Evolutionary conservation across 805 yeast genomes (phyloP).

Genomic region (Pichia scutulata): DNA sequence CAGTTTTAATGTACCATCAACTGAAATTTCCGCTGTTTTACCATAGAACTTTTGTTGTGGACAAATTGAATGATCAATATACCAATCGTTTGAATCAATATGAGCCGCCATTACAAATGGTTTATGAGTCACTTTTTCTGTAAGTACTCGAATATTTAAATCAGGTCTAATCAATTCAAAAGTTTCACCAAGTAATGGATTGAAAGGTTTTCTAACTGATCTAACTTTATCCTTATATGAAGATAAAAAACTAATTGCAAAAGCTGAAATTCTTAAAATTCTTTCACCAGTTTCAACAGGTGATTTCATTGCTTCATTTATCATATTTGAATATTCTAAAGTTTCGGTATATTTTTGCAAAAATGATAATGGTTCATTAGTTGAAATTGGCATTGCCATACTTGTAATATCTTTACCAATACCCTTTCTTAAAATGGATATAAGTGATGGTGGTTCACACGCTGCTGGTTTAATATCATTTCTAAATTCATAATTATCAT

Average conservation of each 20-base stretch:
- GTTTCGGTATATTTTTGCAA: constrained; percentile 75
- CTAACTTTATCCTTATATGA: constrained; percentile 68
- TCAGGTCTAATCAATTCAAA: constrained; percentile 85
- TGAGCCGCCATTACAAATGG: constrained; percentile 73
- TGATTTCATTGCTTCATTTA: constrained; percentile 52
- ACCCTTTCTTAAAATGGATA: constrained; percentile 75
- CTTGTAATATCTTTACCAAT: constrained; percentile 86
- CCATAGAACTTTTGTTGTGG: constrained; percentile 95
- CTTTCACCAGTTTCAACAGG: constrained; percentile 47
- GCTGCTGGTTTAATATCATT: constrained; percentile 49
- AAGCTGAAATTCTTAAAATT: constrained; percentile 63
- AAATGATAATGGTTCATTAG: constrained; percentile 85
- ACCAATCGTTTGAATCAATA: constrained; percentile 70
- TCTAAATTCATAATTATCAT: constrained; percentile 42
- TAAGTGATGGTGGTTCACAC: constrained; percentile 72
- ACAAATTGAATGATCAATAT: constrained; percentile 48
- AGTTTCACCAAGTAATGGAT: constrained; percentile 91
- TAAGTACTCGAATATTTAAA: constrained; percentile 59
- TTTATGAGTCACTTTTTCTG: constrained; percentile 83
- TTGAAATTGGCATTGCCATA: constrained; percentile 87
- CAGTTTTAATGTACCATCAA: constrained; percentile 61
- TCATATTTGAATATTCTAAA: constrained; percentile 64
- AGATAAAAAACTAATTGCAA: constrained; percentile 71
- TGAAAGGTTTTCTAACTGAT: constrained; percentile 82
- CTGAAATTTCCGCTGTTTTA: constrained; percentile 75